phyloP scores from a whole-genome alignment of 805 yeast species.

The Nakazawaea pomicola region DNA sequence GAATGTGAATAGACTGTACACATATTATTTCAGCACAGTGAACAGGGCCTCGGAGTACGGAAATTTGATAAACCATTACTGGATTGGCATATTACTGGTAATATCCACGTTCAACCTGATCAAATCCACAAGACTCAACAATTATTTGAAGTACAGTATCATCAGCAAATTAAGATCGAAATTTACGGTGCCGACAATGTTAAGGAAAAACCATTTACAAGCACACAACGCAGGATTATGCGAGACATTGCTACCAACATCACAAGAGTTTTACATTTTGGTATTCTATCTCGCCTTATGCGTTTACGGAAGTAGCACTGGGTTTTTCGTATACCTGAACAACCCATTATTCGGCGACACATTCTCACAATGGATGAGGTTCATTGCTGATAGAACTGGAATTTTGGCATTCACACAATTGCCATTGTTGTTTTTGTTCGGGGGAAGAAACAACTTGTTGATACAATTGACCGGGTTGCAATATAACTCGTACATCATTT shows the following conservation, averaged over 20 bases:
- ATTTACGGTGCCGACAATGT: slow-evolving; percentile 19
- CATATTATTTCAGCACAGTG: slow-evolving; percentile 19
- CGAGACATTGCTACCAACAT: slow-evolving; percentile 23
- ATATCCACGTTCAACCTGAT: slow-evolving; percentile 17
- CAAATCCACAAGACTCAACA: slow-evolving; percentile 11
- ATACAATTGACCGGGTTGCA: slow-evolving; percentile 49
- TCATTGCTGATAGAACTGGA: slow-evolving; percentile 55
- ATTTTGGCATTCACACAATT: slow-evolving; percentile 36
- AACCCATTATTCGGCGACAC: slow-evolving; percentile 17
- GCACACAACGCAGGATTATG: slow-evolving; percentile 18
- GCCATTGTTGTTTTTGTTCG: slow-evolving; percentile 50
- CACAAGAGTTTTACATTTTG: slow-evolving; percentile 20
- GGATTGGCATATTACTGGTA: slow-evolving; percentile 16
- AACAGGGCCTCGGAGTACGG: slow-evolving; percentile 14
- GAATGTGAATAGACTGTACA: slow-evolving; percentile 14
- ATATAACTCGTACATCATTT: slow-evolving; percentile 34
- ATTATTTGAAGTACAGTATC: slow-evolving; percentile 2
- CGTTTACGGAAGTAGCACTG: slow-evolving; percentile 11
- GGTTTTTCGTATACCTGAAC: slow-evolving; percentile 14
- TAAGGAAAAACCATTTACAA: slow-evolving; percentile 17
- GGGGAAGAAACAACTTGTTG: slow-evolving; percentile 53
- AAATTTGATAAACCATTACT: slow-evolving; percentile 17
- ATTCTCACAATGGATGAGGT: slow-evolving; percentile 25
- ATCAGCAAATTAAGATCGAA: slow-evolving; percentile 15
- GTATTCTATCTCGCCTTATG: slow-evolving; percentile 14